A percentile compares a stretch with the other conserved stretches of the same genome.
These are phyloP conservation scores for Candida sphagnicola DNA, from an alignment of 805 yeast species.

Conservation along the genomic window DNA sequence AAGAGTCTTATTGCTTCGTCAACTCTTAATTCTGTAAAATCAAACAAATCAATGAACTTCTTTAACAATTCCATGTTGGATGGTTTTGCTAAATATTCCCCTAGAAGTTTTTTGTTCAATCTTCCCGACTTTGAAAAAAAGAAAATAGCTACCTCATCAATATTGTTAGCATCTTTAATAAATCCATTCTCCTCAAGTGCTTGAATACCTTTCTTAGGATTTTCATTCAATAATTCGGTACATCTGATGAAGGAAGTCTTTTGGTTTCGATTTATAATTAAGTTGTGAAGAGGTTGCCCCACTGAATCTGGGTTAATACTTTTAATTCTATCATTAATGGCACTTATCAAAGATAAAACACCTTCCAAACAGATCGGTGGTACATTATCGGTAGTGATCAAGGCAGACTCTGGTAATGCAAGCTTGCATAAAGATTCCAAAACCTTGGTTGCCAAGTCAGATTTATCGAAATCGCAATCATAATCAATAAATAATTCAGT, in stretches of 20 bases:
- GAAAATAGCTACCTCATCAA: conserved; percentile 67
- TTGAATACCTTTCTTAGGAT: conserved; percentile 72
- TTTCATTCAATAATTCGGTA: conserved; percentile 69
- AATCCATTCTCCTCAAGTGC: conserved; percentile 64
- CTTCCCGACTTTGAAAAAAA: conserved; percentile 76
- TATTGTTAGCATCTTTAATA: conserved; percentile 45
- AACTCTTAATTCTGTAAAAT: conserved; percentile 73
- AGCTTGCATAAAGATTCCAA: conserved; percentile 70
- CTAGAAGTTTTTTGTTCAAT: conserved; percentile 81
- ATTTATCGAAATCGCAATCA: conserved; percentile 87
- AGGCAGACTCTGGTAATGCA: conserved; percentile 83
- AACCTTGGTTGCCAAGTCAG: conserved; percentile 67
- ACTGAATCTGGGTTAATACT: conserved; percentile 8
- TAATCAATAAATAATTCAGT: conserved; percentile 73
- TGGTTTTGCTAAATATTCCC: conserved; percentile 82
- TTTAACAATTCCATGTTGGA: conserved; percentile 55
- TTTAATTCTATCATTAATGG: conserved; percentile 52
- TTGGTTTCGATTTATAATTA: conserved; percentile 42
- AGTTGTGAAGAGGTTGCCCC: conserved; percentile 18
- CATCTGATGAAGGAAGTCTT: conserved; percentile 78
- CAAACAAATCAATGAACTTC: conserved; percentile 65
- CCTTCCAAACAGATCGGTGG: conserved; percentile 96
- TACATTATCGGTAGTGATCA: conserved; percentile 73
- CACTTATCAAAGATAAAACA: conserved; percentile 62
- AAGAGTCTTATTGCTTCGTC: conserved; percentile 89